phyloP scores from a whole-genome alignment of 805 yeast genomes.

The Zygosaccharomyces bailii region DNA sequence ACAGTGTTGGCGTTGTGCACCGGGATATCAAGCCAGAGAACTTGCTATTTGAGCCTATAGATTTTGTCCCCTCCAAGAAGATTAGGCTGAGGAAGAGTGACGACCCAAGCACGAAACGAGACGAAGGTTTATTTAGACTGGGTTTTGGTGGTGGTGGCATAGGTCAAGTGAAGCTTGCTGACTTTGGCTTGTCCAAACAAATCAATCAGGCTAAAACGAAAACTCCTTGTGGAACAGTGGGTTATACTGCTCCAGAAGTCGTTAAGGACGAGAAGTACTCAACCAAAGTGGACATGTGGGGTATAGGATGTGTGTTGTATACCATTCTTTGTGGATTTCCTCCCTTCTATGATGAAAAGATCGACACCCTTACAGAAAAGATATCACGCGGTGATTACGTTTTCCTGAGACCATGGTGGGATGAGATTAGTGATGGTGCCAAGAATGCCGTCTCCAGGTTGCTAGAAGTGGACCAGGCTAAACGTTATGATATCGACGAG shows the following conservation, averaged over 20 bases:
- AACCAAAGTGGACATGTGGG: slow-evolving; percentile 98
- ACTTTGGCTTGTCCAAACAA: slow-evolving; percentile 91
- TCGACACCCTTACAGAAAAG: slow-evolving; percentile 63
- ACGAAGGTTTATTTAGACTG: slow-evolving; percentile 81
- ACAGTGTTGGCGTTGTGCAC: slow-evolving; percentile 75
- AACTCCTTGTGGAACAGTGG: slow-evolving; percentile 98
- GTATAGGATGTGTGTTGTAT: slow-evolving; percentile 91
- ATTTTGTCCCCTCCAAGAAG: slow-evolving; percentile 41
- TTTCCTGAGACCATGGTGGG: slow-evolving; percentile 87
- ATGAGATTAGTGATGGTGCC: slow-evolving; percentile 69
- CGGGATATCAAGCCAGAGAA: slow-evolving; percentile 84
- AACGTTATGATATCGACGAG: slow-evolving; percentile 65
- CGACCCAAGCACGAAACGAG: slow-evolving; percentile 63
- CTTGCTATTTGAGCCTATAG: slow-evolving; percentile 60
- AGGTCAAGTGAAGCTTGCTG: slow-evolving; percentile 87
- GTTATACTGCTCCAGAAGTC: slow-evolving; percentile 97
- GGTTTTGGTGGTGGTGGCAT: slow-evolving; percentile 91
- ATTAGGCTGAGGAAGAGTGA: slow-evolving; percentile 55
- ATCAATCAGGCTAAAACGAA: slow-evolving; percentile 84
- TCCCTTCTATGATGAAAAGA: slow-evolving; percentile 79
- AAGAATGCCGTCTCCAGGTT: slow-evolving; percentile 63
- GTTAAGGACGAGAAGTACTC: slow-evolving; percentile 91
- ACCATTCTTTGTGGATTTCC: slow-evolving; percentile 96
- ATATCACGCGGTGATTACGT: slow-evolving; percentile 68
- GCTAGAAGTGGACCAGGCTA: slow-evolving; percentile 65